Evolutionary conservation across 495 filamentous ascomycete species (phyloP).

Genomic region (Penicillium cosmopolitanum): DNA sequence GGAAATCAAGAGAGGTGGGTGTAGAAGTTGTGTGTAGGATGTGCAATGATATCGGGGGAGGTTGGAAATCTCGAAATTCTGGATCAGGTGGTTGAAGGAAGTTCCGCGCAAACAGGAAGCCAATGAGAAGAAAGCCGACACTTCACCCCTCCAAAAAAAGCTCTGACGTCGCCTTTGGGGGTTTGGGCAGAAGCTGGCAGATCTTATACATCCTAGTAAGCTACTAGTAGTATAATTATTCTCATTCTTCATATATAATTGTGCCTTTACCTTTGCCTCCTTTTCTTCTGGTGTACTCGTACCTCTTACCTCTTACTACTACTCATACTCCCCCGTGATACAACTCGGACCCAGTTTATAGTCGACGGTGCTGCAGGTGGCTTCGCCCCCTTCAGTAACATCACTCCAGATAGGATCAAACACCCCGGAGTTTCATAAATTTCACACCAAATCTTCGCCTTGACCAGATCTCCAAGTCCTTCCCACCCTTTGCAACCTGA

Average conservation of each 20-base stretch:
- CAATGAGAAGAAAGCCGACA: slow-evolving; percentile 21
- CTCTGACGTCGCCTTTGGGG: slow-evolving; percentile 18
- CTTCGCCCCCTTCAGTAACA: not conserved
- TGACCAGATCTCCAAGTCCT: not conserved
- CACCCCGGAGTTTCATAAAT: not conserved
- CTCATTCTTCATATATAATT: not conserved
- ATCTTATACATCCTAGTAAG: not conserved
- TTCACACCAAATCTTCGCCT: not conserved
- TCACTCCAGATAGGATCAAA: no score
- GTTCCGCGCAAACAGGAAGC: slow-evolving; percentile 5
- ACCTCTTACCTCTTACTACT: not conserved
- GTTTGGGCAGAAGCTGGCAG: slow-evolving; percentile 13
- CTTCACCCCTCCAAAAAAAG: not conserved
- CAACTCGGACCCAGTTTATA: not conserved
- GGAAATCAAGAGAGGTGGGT: not conserved
- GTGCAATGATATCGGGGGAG: not conserved
- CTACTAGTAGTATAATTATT: no score
- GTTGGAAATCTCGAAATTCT: not conserved
- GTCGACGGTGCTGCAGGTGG: not conserved
- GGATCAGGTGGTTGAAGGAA: not conserved
- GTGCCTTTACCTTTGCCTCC: not conserved
- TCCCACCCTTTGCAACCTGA: not conserved
- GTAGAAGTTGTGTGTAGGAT: not conserved
- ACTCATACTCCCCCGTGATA: not conserved
- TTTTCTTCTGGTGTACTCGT: not conserved